Percentiles rank a stretch among this genome's conserved stretches.
These are phyloP conservation scores for Russula earlei DNA, from an alignment of 768 basidiomycete species.

Conservation along the genomic window DNA sequence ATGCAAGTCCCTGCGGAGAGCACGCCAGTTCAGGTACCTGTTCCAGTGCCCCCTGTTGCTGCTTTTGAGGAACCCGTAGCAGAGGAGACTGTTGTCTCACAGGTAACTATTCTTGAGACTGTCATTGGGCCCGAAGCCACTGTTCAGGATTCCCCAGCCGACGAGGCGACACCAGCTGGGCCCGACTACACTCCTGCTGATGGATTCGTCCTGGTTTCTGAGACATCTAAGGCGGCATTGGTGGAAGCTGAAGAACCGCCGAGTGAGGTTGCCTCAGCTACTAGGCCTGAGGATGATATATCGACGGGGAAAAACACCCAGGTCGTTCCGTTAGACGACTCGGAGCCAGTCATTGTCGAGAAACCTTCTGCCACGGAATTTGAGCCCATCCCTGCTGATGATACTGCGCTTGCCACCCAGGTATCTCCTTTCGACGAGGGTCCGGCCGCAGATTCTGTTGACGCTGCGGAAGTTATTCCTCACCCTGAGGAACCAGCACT, in stretches of 20 bases:
- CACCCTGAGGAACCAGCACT: background rate
- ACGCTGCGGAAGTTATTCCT: background rate
- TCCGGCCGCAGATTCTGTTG: background rate
- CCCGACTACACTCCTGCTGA: no score
- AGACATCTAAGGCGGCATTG: background rate
- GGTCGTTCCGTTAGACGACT: background rate
- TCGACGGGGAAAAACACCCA: background rate
- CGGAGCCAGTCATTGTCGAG: background rate
- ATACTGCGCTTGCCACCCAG: background rate
- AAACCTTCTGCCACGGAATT: constrained; percentile 2
- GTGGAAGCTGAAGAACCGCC: background rate
- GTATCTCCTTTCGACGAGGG: constrained; percentile 12
- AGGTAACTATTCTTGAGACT: background rate
- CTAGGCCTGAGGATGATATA: background rate
- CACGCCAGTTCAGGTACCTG: background rate
- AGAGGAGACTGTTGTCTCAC: background rate
- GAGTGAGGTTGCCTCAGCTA: background rate
- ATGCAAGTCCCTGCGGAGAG: background rate
- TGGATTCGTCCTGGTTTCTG: background rate
- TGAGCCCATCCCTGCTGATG: constrained; percentile 16
- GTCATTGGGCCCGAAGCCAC: background rate
- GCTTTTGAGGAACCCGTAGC: background rate
- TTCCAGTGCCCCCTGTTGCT: background rate
- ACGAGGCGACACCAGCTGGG: background rate
- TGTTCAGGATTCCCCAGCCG: background rate